These are phyloP conservation scores for Coniella lustricola DNA, from an alignment of 2,329 filamentous ascomycete species.

Conservation along the genomic window DNA sequence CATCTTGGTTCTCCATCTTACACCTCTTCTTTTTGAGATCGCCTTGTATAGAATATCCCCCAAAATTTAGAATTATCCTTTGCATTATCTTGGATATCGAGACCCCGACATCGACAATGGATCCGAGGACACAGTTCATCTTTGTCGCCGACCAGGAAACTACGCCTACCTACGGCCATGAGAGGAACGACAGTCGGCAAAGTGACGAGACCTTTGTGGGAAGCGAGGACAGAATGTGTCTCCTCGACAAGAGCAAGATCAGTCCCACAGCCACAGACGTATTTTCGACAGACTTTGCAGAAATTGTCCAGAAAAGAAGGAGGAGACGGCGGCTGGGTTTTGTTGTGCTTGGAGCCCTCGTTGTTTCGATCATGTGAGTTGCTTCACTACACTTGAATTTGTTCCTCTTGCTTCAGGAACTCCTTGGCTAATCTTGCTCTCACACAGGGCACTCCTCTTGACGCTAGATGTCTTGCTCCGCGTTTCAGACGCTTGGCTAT, in stretches of 20 bases:
- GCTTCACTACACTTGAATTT: no score
- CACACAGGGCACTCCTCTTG: slow-evolving; percentile 3
- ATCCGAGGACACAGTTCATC: not conserved
- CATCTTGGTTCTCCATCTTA: no score
- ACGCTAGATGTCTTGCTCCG: slow-evolving; percentile 16
- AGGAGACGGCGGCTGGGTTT: no score
- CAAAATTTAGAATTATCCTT: no score
- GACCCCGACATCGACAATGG: not conserved
- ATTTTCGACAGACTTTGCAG: not conserved
- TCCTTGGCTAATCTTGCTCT: not conserved
- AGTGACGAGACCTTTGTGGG: slow-evolving; percentile 6
- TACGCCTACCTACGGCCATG: not conserved
- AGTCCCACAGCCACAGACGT: not conserved
- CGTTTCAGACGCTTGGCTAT: slow-evolving; percentile 8
- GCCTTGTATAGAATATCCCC: not conserved
- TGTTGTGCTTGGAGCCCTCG: no score
- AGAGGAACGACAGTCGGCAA: slow-evolving; percentile 5
- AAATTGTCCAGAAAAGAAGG: no score
- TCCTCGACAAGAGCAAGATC: not conserved
- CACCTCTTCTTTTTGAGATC: not conserved
- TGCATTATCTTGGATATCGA: no score
- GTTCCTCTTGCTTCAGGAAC: not conserved
- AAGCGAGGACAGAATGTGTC: not conserved
- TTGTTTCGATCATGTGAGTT: no score
- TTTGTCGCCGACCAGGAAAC: not conserved